phyloP scores from a whole-genome alignment of 179 eudicot species.

The Beta macrorhiza region DNA sequence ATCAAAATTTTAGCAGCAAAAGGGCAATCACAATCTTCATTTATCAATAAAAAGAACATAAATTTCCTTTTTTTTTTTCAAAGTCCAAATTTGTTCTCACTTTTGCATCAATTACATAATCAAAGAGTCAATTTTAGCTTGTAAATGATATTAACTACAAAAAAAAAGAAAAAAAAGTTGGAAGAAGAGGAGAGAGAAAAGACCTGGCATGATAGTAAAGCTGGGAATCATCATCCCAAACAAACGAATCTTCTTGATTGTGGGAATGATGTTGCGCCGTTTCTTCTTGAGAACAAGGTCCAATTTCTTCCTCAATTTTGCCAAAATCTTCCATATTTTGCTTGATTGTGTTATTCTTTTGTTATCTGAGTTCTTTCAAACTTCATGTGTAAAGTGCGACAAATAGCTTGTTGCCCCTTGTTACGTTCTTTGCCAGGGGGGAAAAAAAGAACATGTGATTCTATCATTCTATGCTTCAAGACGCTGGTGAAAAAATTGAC shows the following conservation, averaged over 20 bases:
- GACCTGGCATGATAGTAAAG: slow-evolving; percentile 85
- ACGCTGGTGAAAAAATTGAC: too few species aligned
- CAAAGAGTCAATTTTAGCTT: background rate
- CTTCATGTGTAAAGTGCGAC: background rate
- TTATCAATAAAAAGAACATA: background rate
- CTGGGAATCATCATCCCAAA: slow-evolving; percentile 78
- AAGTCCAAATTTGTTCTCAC: background rate
- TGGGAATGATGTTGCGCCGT: slow-evolving; percentile 6
- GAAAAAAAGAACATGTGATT: too few species aligned
- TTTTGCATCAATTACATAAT: background rate
- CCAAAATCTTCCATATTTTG: background rate
- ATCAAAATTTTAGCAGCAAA: slow-evolving; percentile 4
- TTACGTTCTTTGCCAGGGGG: too few species aligned
- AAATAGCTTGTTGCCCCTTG: too few species aligned
- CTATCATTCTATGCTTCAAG: background rate
- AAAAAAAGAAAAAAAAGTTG: background rate
- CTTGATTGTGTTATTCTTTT: background rate
- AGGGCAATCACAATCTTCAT: slow-evolving; percentile 8
- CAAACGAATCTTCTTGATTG: slow-evolving; percentile 42
- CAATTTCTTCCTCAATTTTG: slow-evolving; percentile 3
- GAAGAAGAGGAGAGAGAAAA: background rate
- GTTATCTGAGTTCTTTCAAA: background rate
- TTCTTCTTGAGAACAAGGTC: slow-evolving; percentile 9
- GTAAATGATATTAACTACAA: background rate
- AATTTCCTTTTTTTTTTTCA: background rate